A percentile compares a stretch with the other conserved stretches of the same genome.
phyloP scores from a whole-genome alignment of 495 filamentous ascomycete species.

The Eremomyces bilateralis region DNA sequence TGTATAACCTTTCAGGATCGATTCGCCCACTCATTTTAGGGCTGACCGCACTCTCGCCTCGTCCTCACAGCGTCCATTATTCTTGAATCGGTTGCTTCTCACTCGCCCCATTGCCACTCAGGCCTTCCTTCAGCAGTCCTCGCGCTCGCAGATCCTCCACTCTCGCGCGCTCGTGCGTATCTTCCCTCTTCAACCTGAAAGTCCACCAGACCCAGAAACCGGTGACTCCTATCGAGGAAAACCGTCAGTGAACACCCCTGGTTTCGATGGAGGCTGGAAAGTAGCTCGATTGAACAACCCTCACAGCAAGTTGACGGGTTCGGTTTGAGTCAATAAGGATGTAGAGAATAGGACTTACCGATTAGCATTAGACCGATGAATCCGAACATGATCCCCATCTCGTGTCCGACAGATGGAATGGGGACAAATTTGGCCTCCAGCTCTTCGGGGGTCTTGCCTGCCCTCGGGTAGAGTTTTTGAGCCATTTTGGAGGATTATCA shows the following conservation, averaged over 20 bases:
- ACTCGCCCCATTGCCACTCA: neutral
- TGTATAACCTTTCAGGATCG: too few species aligned
- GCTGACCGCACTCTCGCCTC: too few species aligned
- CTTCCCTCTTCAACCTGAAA: neutral
- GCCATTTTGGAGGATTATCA: too few species aligned
- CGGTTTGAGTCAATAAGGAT: neutral
- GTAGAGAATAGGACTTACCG: constrained; percentile 4
- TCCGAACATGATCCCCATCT: constrained; percentile 1
- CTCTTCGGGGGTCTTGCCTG: neutral
- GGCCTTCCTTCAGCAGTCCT: neutral
- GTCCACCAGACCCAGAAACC: neutral
- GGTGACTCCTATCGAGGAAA: neutral
- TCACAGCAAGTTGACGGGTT: too few species aligned
- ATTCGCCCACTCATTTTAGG: too few species aligned
- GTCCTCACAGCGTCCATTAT: too few species aligned
- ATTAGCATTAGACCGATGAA: neutral
- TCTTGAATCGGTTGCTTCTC: neutral
- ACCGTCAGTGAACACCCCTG: neutral
- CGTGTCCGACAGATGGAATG: neutral
- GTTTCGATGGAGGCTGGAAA: neutral
- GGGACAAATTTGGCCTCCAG: neutral
- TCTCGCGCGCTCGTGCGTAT: neutral
- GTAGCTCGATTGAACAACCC: neutral
- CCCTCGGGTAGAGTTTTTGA: neutral
- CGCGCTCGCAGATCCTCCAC: neutral